Percentiles rank a stretch among this genome's conserved stretches.
These are phyloP conservation scores for Candida khao-thaluensis DNA, from an alignment of 805 yeast species.

Conservation along the genomic window DNA sequence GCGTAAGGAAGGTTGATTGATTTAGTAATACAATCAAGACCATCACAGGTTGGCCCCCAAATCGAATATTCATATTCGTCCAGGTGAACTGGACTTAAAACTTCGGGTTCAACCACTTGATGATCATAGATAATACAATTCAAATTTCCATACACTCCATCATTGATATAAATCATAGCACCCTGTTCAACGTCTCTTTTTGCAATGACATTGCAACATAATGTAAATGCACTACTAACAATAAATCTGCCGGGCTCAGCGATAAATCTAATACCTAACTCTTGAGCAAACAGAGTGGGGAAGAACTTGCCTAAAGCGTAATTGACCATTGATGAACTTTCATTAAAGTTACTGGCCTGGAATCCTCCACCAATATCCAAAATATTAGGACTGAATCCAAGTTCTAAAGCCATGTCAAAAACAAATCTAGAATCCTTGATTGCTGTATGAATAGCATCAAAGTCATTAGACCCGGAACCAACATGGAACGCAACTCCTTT, in stretches of 20 bases:
- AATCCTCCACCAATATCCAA: constrained; percentile 97
- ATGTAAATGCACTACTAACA: constrained; percentile 80
- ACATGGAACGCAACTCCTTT: constrained; percentile 93
- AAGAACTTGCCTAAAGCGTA: constrained; percentile 57
- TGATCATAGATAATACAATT: constrained; percentile 93
- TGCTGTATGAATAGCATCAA: constrained; percentile 64
- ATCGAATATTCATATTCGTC: constrained; percentile 54
- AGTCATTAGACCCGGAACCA: constrained; percentile 89
- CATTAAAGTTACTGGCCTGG: constrained; percentile 57
- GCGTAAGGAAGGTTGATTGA: constrained; percentile 53
- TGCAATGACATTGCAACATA: constrained; percentile 85
- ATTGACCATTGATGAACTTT: constrained; percentile 57
- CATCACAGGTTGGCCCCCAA: constrained; percentile 99
- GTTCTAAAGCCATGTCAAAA: constrained; percentile 55
- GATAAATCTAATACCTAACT: constrained; percentile 48
- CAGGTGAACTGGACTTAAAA: constrained; percentile 39
- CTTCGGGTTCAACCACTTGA: constrained; percentile 70
- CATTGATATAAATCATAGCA: constrained; percentile 84
- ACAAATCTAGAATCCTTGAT: constrained; percentile 66
- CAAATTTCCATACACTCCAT: constrained; percentile 94
- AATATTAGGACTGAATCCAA: constrained; percentile 42
- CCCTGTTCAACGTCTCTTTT: constrained; percentile 48
- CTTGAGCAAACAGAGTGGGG: constrained; percentile 39
- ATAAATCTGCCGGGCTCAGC: constrained; percentile 95
- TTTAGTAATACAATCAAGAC: constrained; percentile 76